These are phyloP conservation scores for Parathielavia appendiculata DNA, from an alignment of 495 filamentous ascomycete species.

Conservation along the genomic window DNA sequence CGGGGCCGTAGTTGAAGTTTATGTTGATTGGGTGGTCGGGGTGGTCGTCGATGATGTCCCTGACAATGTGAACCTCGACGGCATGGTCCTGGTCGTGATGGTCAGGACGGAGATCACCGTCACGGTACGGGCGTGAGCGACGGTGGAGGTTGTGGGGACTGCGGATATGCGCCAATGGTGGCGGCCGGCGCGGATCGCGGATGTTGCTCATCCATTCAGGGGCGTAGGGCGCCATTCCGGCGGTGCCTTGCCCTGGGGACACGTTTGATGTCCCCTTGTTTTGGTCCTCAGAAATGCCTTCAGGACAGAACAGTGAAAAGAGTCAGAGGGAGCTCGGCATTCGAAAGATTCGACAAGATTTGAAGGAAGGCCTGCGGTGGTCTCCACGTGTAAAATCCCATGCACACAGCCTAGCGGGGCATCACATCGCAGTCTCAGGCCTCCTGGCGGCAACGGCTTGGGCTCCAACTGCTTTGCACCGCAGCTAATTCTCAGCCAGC, in stretches of 20 bases:
- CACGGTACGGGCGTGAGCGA: not conserved
- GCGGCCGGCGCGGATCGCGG: slow-evolving; percentile 6
- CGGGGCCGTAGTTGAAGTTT: slow-evolving; percentile 18
- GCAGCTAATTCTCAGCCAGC: not conserved
- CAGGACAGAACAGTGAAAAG: too few relatives aligned
- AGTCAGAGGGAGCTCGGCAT: too few relatives aligned
- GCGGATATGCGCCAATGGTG: slow-evolving; percentile 10
- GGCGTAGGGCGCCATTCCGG: slow-evolving; percentile 7
- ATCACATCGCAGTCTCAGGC: not conserved
- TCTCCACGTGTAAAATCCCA: slow-evolving; percentile 6
- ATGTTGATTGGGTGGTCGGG: slow-evolving; percentile 11
- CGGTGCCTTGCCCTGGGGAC: not conserved
- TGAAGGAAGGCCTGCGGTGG: not conserved
- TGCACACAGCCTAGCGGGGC: slow-evolving; percentile 1
- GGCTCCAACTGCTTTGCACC: not conserved
- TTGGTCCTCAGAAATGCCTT: too few relatives aligned
- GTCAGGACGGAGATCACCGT: not conserved
- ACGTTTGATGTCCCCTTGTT: not conserved
- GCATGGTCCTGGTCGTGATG: not conserved
- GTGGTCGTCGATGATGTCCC: slow-evolving; percentile 6
- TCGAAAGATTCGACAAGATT: not conserved
- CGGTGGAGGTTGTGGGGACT: not conserved
- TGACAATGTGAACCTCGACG: slow-evolving; percentile 6
- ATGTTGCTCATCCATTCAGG: slow-evolving; percentile 2
- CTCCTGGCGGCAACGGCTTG: not conserved